Conservation (phyloP, 331 rosid genomes). For the Dryas integrifolia region DNA sequence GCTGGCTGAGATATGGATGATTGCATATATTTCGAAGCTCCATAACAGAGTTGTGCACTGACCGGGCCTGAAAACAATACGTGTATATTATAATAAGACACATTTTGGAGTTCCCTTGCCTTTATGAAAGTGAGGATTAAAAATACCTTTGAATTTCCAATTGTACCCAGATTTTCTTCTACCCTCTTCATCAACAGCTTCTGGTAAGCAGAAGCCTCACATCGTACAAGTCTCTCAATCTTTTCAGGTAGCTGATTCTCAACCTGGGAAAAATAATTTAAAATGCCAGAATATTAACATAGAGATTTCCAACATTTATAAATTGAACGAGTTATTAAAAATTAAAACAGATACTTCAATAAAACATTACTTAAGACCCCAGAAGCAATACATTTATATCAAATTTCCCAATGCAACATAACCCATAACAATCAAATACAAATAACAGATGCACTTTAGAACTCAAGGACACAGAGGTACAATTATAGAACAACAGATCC, state of each 20-base stretch:
- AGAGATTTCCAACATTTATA: slow-evolving; percentile 17
- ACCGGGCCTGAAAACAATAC: slow-evolving; percentile 57
- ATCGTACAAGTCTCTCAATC: slow-evolving; percentile 92
- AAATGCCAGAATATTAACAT: slow-evolving; percentile 30
- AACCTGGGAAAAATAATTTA: slow-evolving; percentile 51
- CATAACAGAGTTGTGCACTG: slow-evolving; percentile 99
- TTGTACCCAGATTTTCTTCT: slow-evolving; percentile 94
- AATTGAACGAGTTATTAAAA: background rate
- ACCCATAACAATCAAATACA: background rate
- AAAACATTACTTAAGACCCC: background rate
- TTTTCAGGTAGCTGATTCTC: slow-evolving; percentile 95
- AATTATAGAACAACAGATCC: too few species aligned
- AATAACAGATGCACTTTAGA: background rate
- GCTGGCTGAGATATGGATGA: slow-evolving; percentile 98
- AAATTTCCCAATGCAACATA: background rate
- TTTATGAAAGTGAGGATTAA: slow-evolving; percentile 14
- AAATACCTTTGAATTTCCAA: slow-evolving; percentile 73
- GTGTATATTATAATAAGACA: slow-evolving; percentile 1
- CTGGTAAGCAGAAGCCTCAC: slow-evolving; percentile 99
- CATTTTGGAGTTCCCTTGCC: background rate
- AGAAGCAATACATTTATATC: background rate
- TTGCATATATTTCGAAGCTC: slow-evolving; percentile 99
- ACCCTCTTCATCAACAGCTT: slow-evolving; percentile 98
- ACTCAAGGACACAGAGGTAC: too few species aligned
- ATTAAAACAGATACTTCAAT: background rate